phyloP scores from a whole-genome alignment of 805 yeast species.

The Pichia sporocuriosa region DNA sequence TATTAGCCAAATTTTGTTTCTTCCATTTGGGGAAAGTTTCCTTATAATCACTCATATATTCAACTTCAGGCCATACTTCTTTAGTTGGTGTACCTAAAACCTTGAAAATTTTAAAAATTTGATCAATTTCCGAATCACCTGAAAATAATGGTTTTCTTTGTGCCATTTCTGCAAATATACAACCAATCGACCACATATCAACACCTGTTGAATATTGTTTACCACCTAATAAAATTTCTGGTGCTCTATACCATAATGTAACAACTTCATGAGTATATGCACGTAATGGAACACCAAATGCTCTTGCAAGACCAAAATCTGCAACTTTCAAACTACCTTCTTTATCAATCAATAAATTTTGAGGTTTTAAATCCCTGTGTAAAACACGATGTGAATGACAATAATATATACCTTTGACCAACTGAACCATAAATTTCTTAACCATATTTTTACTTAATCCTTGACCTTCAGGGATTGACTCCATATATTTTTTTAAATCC shows the following conservation, averaged over 20 bases:
- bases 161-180: conserved; percentile 97
- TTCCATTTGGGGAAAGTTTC: conserved; percentile 90
- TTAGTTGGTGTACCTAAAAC: conserved; percentile 92
- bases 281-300: conserved; percentile 94
- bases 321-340: conserved; percentile 90
- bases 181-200: conserved; percentile 98
- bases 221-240: conserved; percentile 92
- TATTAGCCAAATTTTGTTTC: conserved; percentile 59
- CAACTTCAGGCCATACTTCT: conserved; percentile 91
- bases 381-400: conserved; percentile 92
- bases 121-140: conserved; percentile 97
- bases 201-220: conserved; percentile 97
- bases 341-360: conserved; percentile 86
- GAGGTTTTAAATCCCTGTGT: conserved; percentile 96
- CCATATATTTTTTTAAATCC: conserved; percentile 96
- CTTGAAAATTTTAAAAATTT: conserved; percentile 87
- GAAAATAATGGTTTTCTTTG: conserved; percentile 93
- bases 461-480: conserved; percentile 82
- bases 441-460: conserved; percentile 88
- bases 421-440: conserved; percentile 86
- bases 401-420: conserved; percentile 83
- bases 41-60: conserved; percentile 85
- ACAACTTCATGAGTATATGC: conserved; percentile 98
- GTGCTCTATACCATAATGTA: conserved; percentile 95
- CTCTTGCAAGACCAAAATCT: conserved; percentile 94